Base-by-base conservation (phyloP, 73 alveolate genomes). In the Stentor coeruleus region DNA sequence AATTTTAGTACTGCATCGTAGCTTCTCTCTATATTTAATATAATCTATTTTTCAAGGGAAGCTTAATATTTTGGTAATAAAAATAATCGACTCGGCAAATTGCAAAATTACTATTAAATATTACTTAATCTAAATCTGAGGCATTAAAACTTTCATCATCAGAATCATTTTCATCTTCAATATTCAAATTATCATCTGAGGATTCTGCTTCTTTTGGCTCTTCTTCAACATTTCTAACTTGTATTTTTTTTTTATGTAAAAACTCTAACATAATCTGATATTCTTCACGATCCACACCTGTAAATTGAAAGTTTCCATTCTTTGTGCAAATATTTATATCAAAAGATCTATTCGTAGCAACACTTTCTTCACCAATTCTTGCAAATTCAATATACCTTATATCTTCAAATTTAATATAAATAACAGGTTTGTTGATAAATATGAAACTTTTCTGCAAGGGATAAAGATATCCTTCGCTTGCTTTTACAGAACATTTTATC, bases 371-470 rank as follows among this genome's bases (percentile, higher is more conserved):
- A 35, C 88, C 88, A 59, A 93, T 82, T 84, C 99, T 89, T 14
- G 90, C 87, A 88, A 92, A 93, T 74, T 93, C 97, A 26, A 93
- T 87, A 86, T 84, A 77, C 60, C 77, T 76, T 59, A 95, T 92
- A 74, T 91, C 98, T 75, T 90, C 91, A 85, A 85, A 96, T 73
- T 85, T 77, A 85, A 95, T 86, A 49, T 92, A 94, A 76, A 85
- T 81, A 77, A 95, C 98, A 26, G 99, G 99, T 90, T 95, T 95
- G 82, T 86, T 94, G 40, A 95, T 95, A 81, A 93, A 95, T 60
- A 95, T 85, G 82, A 95, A 83, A 38, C 96, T 81, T 73, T 89
- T 95, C 83, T 90, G 90, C 57, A 95, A 90, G 33, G 98, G 98
- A 81, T 95, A 95, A 40, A 95, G 76, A 83, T 82, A 89, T 59